A percentile compares a stretch with the other conserved stretches of the same genome.
Conservation (phyloP, 768 basidiomycete species). For the Saitozyma podzolica region DNA sequence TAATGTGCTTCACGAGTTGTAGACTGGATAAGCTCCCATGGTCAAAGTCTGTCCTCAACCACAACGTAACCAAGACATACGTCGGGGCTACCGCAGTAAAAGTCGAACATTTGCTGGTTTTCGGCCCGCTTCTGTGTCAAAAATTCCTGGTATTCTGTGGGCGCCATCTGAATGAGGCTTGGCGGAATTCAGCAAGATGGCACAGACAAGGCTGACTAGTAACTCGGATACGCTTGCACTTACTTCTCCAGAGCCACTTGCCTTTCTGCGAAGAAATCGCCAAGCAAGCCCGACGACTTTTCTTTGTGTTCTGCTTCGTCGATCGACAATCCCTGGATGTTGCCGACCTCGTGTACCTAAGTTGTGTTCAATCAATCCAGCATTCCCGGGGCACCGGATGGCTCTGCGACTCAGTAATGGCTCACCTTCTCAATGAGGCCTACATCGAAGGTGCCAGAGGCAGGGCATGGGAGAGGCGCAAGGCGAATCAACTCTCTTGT, state of each 20-base stretch:
- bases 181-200: too few species aligned
- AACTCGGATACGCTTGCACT: too few species aligned
- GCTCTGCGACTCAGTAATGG: slow-evolving; percentile 22
- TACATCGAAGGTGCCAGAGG: too few species aligned
- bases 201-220: too few species aligned
- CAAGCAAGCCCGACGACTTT: slow-evolving; percentile 31
- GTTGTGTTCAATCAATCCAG: slow-evolving; percentile 35
- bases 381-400: slow-evolving; percentile 38
- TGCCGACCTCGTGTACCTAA: slow-evolving; percentile 47
- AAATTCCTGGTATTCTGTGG: slow-evolving; percentile 41
- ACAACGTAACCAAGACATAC: slow-evolving; percentile 20
- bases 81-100: slow-evolving; percentile 37
- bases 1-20: too few species aligned
- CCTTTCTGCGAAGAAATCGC: slow-evolving; percentile 39
- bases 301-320: slow-evolving; percentile 33
- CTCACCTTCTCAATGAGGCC: slow-evolving; percentile 33
- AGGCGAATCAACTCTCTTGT: too few species aligned
- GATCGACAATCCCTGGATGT: slow-evolving; percentile 32
- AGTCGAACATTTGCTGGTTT: slow-evolving; percentile 36
- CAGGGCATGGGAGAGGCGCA: too few species aligned
- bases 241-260: slow-evolving; percentile 46
- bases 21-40: slow-evolving; percentile 22
- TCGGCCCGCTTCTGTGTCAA: slow-evolving; percentile 30
- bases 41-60: background rate
- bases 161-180: slow-evolving; percentile 34